phyloP scores from a whole-genome alignment of 2,329 filamentous ascomycete species.

The Alternaria ventricosa region DNA sequence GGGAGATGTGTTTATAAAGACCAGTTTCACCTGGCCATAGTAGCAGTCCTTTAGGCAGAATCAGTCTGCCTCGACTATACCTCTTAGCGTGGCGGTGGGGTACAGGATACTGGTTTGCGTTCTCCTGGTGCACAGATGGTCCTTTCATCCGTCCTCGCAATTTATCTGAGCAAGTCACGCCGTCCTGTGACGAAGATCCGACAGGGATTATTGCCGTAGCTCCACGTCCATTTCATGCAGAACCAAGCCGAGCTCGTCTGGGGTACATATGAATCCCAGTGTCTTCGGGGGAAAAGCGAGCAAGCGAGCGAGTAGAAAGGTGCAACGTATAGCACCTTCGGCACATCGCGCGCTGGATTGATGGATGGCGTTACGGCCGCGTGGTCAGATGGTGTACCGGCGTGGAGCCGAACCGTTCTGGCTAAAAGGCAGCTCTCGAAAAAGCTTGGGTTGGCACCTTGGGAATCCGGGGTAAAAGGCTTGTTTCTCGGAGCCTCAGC shows the following conservation, averaged over 20 bases:
- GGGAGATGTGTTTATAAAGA: conserved; percentile 24
- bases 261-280: conserved; percentile 38
- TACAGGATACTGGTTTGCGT: conserved; percentile 21
- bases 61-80: conserved; percentile 17
- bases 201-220: conserved; percentile 34
- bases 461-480: conserved; percentile 20
- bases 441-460: conserved; percentile 9
- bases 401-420: conserved; percentile 17
- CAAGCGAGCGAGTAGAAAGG: conserved; percentile 30
- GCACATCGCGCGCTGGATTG: conserved; percentile 11
- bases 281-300: conserved; percentile 15
- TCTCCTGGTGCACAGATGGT: conserved; percentile 18
- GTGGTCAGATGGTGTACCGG: conserved; percentile 15
- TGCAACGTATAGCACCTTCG: conserved; percentile 9
- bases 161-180: conserved; percentile 25
- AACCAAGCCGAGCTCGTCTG: conserved; percentile 34
- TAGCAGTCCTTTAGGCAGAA: conserved; percentile 44
- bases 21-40: conserved; percentile 2
- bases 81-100: conserved; percentile 34
- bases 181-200: conserved; percentile 29
- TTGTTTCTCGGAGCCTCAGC: conserved; percentile 9
- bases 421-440: conserved; percentile 29
- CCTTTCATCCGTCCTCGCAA: conserved; percentile 46
- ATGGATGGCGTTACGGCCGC: conserved; percentile 12
- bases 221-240: conserved; percentile 28